Evolutionary conservation across 2,329 filamentous ascomycete species (phyloP).

Genomic region (Westerdykella sp.): DNA sequence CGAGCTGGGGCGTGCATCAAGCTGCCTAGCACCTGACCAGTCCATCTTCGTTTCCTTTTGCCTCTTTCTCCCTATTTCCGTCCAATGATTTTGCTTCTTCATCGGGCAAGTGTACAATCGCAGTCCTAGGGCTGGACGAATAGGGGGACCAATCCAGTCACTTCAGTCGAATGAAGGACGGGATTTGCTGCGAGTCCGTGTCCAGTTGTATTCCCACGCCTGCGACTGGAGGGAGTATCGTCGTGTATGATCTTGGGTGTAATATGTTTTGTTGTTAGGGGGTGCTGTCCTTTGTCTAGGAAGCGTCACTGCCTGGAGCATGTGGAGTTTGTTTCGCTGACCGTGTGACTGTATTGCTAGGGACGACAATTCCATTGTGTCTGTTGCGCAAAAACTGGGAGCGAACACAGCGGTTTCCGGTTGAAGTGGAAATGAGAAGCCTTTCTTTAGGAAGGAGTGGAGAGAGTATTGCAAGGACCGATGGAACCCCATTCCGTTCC

Average conservation of each 20-base stretch:
- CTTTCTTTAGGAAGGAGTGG: conserved; percentile 4
- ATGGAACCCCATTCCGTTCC: conserved; percentile 1
- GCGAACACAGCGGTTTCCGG: conserved; percentile 5
- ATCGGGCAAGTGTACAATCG: conserved; percentile 19
- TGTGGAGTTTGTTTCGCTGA: too few relatives aligned
- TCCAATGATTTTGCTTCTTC: conserved; percentile 12
- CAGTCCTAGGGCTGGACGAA: conserved; percentile 34
- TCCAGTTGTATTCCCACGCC: conserved; percentile 35
- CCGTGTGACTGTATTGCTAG: too few relatives aligned
- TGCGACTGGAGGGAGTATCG: conserved; percentile 24
- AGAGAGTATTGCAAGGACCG: neutral
- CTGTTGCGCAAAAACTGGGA: conserved; percentile 8
- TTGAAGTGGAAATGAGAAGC: neutral
- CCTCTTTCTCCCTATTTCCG: conserved; percentile 1
- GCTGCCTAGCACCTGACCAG: conserved; percentile 10
- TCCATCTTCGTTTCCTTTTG: too few relatives aligned
- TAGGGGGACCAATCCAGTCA: conserved; percentile 31
- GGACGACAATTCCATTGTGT: conserved; percentile 1
- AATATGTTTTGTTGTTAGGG: conserved; percentile 6
- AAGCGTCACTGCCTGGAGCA: conserved; percentile 3
- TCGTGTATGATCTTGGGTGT: conserved; percentile 6
- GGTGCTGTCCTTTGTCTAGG: conserved; percentile 8
- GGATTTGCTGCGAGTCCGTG: conserved; percentile 33
- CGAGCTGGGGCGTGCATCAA: conserved; percentile 30
- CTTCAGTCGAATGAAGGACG: conserved; percentile 15